Conservation (phyloP, 208 protist species). For the Trypanosoma mega region DNA sequence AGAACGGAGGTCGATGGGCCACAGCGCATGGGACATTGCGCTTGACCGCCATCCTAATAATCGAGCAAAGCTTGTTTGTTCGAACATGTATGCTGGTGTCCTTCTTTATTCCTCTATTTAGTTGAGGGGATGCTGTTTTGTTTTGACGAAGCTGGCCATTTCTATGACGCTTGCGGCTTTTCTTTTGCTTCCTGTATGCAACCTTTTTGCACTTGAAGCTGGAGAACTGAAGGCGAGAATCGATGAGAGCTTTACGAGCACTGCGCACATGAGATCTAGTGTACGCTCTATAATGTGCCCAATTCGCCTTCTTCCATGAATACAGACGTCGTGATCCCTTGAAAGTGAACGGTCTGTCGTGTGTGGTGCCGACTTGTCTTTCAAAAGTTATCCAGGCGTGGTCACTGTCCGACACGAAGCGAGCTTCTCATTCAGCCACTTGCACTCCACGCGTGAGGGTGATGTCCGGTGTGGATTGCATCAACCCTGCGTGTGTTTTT, state of each 20-base stretch:
- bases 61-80: no score
- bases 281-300: neutral
- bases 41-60: neutral
- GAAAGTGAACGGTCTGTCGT: neutral
- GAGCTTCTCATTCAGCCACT: neutral
- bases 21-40: neutral
- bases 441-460: neutral
- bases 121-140: no score
- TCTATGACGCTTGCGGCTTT: no score
- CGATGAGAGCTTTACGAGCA: no score
- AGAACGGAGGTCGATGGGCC: neutral
- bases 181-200: no score
- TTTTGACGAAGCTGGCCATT: no score
- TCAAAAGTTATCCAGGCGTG: slow-evolving; percentile 14
- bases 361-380: neutral
- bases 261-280: neutral
- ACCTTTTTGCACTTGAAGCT: no score
- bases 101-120: no score
- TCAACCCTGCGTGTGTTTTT: no score
- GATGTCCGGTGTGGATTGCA: slow-evolving; percentile 13
- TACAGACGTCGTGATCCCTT: neutral
- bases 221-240: no score
- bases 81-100: no score
- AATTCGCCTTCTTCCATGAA: slow-evolving; percentile 20
- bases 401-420: slow-evolving; percentile 15